phyloP scores from a whole-genome alignment of 331 rosid species.

The Cydonia oblonga region DNA sequence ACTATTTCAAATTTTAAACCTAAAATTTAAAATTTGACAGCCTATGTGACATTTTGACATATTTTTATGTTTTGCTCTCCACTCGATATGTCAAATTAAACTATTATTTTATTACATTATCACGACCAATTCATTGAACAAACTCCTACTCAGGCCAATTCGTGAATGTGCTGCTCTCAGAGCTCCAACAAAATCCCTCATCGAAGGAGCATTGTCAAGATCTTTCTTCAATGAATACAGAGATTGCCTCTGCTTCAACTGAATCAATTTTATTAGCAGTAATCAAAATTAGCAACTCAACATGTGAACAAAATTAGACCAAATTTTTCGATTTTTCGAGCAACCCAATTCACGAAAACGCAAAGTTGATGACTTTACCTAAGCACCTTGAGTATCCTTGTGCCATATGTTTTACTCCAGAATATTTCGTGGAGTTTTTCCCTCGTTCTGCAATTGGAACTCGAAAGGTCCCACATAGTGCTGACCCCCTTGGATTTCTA shows the following conservation, averaged over 20 bases:
- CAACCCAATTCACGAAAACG: not conserved
- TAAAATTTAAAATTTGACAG: too few relatives aligned
- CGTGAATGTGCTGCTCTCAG: slow-evolving; percentile 55
- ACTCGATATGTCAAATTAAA: too few relatives aligned
- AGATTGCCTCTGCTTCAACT: slow-evolving; percentile 66
- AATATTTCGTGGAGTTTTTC: slow-evolving; percentile 79
- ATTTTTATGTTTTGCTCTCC: too few relatives aligned
- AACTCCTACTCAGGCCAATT: slow-evolving; percentile 67
- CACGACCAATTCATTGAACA: too few relatives aligned
- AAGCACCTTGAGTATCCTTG: slow-evolving; percentile 61
- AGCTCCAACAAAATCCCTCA: slow-evolving; percentile 79
- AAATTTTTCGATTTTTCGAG: not conserved
- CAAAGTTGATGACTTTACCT: slow-evolving; percentile 30
- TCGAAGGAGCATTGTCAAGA: slow-evolving; percentile 54
- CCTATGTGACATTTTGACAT: too few relatives aligned
- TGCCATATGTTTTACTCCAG: slow-evolving; percentile 93
- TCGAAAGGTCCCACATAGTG: slow-evolving; percentile 91
- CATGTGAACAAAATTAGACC: too few relatives aligned
- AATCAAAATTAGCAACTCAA: not conserved
- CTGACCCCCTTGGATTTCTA: too few relatives aligned
- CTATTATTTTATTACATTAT: too few relatives aligned
- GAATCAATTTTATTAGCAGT: slow-evolving; percentile 11
- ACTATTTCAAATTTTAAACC: too few relatives aligned
- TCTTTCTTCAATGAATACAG: slow-evolving; percentile 41
- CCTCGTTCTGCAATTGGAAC: slow-evolving; percentile 75